phyloP scores from a whole-genome alignment of 176 grass and related monocot genomes.

The Phoenix dactylifera region DNA sequence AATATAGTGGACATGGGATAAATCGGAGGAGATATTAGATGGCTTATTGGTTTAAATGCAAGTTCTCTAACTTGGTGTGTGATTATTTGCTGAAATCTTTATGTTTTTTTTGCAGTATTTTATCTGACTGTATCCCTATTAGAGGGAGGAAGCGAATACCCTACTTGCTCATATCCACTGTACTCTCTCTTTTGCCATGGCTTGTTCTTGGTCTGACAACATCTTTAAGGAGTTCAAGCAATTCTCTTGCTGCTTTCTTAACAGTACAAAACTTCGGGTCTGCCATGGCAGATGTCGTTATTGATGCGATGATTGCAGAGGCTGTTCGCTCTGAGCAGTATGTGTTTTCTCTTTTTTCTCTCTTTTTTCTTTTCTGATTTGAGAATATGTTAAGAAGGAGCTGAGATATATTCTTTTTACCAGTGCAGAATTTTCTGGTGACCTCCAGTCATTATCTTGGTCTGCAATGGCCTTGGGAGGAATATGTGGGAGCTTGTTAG shows the following conservation, averaged over 20 bases:
- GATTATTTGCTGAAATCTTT: not conserved
- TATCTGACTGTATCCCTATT: conserved; percentile 73
- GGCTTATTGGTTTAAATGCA: too few species aligned
- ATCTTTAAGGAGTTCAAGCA: conserved; percentile 41
- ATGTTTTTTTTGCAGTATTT: conserved; percentile 31
- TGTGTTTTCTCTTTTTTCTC: conserved; percentile 13
- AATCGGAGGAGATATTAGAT: too few species aligned
- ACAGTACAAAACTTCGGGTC: conserved; percentile 60
- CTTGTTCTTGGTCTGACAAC: conserved; percentile 43
- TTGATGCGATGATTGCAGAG: conserved; percentile 83
- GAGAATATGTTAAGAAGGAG: not conserved
- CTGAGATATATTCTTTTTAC: conserved; percentile 16
- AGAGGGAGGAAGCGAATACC: conserved; percentile 48
- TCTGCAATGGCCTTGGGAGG: conserved; percentile 68
- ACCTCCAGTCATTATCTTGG: conserved; percentile 78
- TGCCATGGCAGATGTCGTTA: conserved; percentile 76
- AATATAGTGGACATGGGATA: too few species aligned
- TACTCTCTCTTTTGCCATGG: conserved; percentile 57
- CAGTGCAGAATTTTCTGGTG: conserved; percentile 67
- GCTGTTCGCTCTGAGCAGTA: conserved; percentile 53
- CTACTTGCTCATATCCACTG: conserved; percentile 63
- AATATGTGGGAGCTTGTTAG: conserved; percentile 60
- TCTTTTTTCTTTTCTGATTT: not conserved
- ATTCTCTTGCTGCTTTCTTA: conserved; percentile 43
- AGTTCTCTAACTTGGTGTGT: too few species aligned